These are phyloP conservation scores for Crithidia mellificae DNA, from an alignment of 208 protist species.

Conservation along the genomic window DNA sequence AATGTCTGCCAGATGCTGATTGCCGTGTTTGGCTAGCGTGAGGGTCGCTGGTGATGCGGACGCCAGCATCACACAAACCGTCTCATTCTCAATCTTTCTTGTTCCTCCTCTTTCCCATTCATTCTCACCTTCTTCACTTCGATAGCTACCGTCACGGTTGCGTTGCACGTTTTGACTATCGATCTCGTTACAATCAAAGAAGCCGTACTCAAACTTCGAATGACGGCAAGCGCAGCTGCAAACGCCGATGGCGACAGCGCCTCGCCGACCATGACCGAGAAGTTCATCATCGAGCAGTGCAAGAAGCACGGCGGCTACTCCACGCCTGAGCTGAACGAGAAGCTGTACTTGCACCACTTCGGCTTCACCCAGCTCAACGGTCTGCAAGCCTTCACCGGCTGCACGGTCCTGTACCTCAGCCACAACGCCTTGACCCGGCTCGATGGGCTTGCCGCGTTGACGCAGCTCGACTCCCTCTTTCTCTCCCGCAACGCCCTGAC, in stretches of 20 bases:
- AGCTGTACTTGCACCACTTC: slow-evolving; percentile 92
- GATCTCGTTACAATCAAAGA: no score
- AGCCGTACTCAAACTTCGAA: neutral
- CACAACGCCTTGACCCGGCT: slow-evolving; percentile 89
- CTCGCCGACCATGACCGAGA: slow-evolving; percentile 48
- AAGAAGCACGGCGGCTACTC: slow-evolving; percentile 68
- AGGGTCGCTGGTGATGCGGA: no score
- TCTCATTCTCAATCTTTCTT: no score
- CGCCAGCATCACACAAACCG: no score
- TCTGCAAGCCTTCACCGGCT: slow-evolving; percentile 76
- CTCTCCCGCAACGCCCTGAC: slow-evolving; percentile 84
- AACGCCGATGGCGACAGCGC: neutral
- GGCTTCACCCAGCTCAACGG: slow-evolving; percentile 71
- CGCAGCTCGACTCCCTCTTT: slow-evolving; percentile 80
- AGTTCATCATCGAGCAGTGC: slow-evolving; percentile 62
- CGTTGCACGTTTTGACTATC: no score
- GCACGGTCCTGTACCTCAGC: slow-evolving; percentile 90
- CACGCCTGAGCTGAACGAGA: slow-evolving; percentile 93
- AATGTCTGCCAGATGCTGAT: no score
- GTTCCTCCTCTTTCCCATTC: no score
- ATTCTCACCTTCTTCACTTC: no score
- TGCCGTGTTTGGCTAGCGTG: no score
- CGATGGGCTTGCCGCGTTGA: slow-evolving; percentile 62
- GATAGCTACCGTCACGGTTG: no score
- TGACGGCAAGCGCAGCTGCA: neutral